phyloP scores from a whole-genome alignment of 2,329 filamentous ascomycete genomes.

The Colletotrichum lentis region DNA sequence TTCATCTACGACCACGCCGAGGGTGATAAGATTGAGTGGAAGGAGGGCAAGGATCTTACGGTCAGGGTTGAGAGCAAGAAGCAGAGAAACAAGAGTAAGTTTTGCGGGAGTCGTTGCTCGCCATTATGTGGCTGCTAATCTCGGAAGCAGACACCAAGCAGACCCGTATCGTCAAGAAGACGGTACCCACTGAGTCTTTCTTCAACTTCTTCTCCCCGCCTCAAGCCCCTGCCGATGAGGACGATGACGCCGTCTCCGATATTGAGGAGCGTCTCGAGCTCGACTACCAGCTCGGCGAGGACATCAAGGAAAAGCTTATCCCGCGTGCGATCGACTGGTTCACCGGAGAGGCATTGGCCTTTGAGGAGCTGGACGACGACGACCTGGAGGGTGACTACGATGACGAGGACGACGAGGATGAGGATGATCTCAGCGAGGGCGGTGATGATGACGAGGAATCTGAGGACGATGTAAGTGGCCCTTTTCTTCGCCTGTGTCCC shows the following conservation, averaged over 20 bases:
- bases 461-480: conserved; percentile 73
- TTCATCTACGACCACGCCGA: conserved; percentile 99
- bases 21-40: conserved; percentile 98
- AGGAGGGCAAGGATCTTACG: conserved; percentile 89
- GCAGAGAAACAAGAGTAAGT: conserved; percentile 97
- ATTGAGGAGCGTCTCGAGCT: conserved; percentile 98
- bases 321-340: conserved; percentile 99
- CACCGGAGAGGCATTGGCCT: conserved; percentile 95
- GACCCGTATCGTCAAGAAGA: conserved; percentile 98
- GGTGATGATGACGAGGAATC: conserved; percentile 84
- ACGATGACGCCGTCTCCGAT: conserved; percentile 80
- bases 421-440: conserved; percentile 84
- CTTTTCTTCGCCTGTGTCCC: too few species aligned
- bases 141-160: conserved; percentile 88
- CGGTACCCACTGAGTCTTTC: conserved; percentile 97
- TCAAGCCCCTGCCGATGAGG: conserved; percentile 78
- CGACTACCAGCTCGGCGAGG: conserved; percentile 97
- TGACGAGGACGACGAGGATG: conserved; percentile 91
- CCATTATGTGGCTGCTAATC: not conserved
- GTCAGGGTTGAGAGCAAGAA: conserved; percentile 98
- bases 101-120: not conserved
- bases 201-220: conserved; percentile 99
- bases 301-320: conserved; percentile 99
- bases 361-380: conserved; percentile 87
- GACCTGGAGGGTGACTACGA: conserved; percentile 84